These are phyloP conservation scores for Typha latifolia DNA, from an alignment of 176 grass and related monocot species.

Conservation along the genomic window DNA sequence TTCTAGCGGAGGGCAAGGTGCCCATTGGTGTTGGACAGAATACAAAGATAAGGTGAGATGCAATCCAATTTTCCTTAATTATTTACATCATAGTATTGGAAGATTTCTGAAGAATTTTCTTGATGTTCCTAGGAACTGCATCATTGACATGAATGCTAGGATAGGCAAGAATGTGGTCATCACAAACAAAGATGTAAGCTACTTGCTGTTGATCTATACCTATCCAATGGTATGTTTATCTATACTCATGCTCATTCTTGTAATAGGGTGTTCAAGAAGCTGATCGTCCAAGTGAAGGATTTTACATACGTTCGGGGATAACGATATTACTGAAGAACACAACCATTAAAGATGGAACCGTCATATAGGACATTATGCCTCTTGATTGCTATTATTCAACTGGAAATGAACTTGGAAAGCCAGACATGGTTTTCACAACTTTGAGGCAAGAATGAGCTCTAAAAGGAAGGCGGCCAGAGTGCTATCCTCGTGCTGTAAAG, in stretches of 20 bases:
- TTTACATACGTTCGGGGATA: slow-evolving; percentile 59
- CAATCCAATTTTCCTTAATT: not conserved
- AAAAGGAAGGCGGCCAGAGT: not conserved
- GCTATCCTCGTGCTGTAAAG: not conserved
- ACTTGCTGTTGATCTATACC: not conserved
- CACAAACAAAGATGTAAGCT: slow-evolving; percentile 39
- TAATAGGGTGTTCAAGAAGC: slow-evolving; percentile 61
- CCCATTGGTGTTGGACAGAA: slow-evolving; percentile 61
- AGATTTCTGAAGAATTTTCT: not conserved
- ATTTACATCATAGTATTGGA: not conserved
- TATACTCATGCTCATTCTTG: not conserved
- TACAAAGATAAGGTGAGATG: slow-evolving; percentile 53
- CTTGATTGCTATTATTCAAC: not conserved
- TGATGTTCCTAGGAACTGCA: slow-evolving; percentile 47
- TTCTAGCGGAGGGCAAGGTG: slow-evolving; percentile 40
- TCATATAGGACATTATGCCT: slow-evolving; percentile 28
- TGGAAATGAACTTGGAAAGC: not conserved
- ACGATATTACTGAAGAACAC: slow-evolving; percentile 49
- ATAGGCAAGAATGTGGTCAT: slow-evolving; percentile 49
- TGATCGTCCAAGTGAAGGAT: slow-evolving; percentile 44
- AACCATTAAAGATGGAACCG: slow-evolving; percentile 44
- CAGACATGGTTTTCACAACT: not conserved
- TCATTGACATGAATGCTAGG: slow-evolving; percentile 77
- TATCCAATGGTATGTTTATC: not conserved
- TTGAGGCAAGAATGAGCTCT: not conserved